Percentiles rank a stretch among this genome's conserved stretches.
Conservation (phyloP, 2,329 filamentous ascomycete species). For the Cyphellophora europaea region DNA sequence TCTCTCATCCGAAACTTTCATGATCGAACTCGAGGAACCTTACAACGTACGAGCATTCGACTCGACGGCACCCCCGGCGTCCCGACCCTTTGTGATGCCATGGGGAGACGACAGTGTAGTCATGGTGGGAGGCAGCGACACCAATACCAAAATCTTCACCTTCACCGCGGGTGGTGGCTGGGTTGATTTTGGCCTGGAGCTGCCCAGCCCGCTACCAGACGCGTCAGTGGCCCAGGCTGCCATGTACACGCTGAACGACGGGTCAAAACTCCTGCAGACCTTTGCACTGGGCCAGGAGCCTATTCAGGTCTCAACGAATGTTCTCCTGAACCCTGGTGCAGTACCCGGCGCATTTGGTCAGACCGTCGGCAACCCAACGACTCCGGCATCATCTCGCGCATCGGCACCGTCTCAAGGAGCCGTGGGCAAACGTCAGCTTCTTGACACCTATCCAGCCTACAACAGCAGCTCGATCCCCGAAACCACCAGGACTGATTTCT, state of each 20-base stretch:
- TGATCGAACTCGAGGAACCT: constrained; percentile 57
- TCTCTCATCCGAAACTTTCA: constrained; percentile 65
- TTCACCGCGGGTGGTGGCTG: constrained; percentile 59
- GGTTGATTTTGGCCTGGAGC: constrained; percentile 55
- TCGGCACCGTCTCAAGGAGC: constrained; percentile 12
- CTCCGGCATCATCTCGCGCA: constrained; percentile 10
- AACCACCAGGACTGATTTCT: constrained; percentile 56
- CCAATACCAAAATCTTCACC: constrained; percentile 60
- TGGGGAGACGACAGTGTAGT: constrained; percentile 65
- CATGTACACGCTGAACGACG: constrained; percentile 63
- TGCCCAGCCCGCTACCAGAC: constrained; percentile 53
- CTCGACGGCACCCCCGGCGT: constrained; percentile 49
- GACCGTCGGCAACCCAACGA: constrained; percentile 37
- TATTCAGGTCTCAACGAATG: constrained; percentile 62
- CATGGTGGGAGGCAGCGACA: constrained; percentile 62
- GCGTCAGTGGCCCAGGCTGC: constrained; percentile 52
- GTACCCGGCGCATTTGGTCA: constrained; percentile 36
- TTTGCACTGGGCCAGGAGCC: constrained; percentile 69
- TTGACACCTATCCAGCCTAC: constrained; percentile 65
- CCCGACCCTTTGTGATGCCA: constrained; percentile 61
- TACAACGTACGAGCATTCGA: constrained; percentile 50
- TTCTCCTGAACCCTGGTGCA: constrained; percentile 56
- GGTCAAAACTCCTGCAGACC: constrained; percentile 66
- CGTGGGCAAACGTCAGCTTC: constrained; percentile 41
- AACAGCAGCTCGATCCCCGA: constrained; percentile 64